phyloP scores from a whole-genome alignment of 768 basidiomycete species.

The Suillus sp. region DNA sequence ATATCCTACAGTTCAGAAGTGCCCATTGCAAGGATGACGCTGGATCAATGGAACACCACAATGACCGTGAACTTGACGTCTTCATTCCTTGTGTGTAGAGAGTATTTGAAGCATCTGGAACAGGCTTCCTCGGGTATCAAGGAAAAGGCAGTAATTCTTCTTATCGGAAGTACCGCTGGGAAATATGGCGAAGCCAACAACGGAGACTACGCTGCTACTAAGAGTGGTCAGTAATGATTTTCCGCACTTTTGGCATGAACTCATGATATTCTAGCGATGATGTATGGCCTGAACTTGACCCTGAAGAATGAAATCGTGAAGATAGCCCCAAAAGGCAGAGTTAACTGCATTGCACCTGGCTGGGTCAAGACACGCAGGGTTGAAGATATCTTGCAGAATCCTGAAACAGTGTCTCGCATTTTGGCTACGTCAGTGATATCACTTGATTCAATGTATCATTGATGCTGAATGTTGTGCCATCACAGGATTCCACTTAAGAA shows the following conservation, averaged over 20 bases:
- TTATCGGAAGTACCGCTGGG: constrained; percentile 73
- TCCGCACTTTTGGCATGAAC: not conserved
- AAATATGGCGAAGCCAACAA: constrained; percentile 72
- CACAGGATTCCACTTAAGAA: constrained; percentile 70
- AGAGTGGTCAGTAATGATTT: constrained; percentile 51
- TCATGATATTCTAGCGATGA: constrained; percentile 49
- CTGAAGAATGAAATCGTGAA: constrained; percentile 83
- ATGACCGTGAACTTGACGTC: constrained; percentile 66
- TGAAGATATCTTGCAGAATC: constrained; percentile 56
- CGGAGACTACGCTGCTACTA: constrained; percentile 66
- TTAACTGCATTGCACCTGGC: constrained; percentile 70
- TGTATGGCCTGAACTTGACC: constrained; percentile 68
- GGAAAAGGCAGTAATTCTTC: constrained; percentile 58
- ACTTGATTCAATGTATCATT: not conserved
- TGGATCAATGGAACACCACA: constrained; percentile 65
- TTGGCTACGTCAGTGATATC: constrained; percentile 61
- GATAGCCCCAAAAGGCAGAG: constrained; percentile 69
- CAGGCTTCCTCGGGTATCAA: constrained; percentile 41
- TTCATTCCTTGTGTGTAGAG: constrained; percentile 66
- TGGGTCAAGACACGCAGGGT: constrained; percentile 70
- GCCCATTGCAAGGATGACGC: constrained; percentile 56
- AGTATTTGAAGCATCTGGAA: constrained; percentile 54
- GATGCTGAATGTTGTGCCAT: not conserved
- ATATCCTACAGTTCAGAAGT: constrained; percentile 48
- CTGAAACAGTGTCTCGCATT: constrained; percentile 53